Percentiles rank a stretch among this genome's conserved stretches.
Evolutionary conservation across 1,284 basidiomycete genomes (phyloP).

Genomic region (Ganoderma leucocontextum): DNA sequence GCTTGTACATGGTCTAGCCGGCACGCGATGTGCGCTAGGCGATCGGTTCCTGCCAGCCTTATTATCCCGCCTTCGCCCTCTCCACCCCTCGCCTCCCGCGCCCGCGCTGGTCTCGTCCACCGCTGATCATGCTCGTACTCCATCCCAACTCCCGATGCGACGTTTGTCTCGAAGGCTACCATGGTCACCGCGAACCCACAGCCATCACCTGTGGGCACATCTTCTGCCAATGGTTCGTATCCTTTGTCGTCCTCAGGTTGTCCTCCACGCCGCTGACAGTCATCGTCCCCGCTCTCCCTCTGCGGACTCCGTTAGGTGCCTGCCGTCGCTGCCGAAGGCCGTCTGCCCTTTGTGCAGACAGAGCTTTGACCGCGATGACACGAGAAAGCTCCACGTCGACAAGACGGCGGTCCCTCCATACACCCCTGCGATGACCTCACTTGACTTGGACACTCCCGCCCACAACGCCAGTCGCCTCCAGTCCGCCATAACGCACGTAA

Average conservation of each 20-base stretch:
- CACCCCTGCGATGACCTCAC: conserved; percentile 29
- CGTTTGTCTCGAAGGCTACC: conserved; percentile 55
- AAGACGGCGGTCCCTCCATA: conserved; percentile 33
- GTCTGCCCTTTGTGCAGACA: conserved; percentile 42
- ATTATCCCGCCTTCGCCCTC: conserved; percentile 36
- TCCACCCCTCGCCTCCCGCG: conserved; percentile 34
- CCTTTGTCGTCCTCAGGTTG: conserved; percentile 16
- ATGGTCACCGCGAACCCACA: conserved; percentile 47
- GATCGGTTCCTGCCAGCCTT: conserved; percentile 40
- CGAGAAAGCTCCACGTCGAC: conserved; percentile 40
- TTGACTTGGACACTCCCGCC: conserved; percentile 34
- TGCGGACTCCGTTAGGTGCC: conserved; percentile 34
- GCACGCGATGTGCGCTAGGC: conserved; percentile 45
- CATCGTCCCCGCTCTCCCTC: background rate
- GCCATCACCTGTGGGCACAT: conserved; percentile 55
- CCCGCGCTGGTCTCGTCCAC: conserved; percentile 37
- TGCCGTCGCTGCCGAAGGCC: conserved; percentile 35
- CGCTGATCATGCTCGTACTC: conserved; percentile 52
- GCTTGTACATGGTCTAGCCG: conserved; percentile 39
- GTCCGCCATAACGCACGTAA: conserved; percentile 46
- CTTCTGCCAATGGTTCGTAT: conserved; percentile 46
- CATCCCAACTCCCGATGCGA: conserved; percentile 55
- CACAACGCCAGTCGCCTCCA: conserved; percentile 43
- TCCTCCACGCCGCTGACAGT: conserved; percentile 1
- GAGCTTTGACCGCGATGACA: conserved; percentile 33